Evolutionary conservation across 2,329 filamentous ascomycete species (phyloP).

Genomic region (Xylariaceae sp.): DNA sequence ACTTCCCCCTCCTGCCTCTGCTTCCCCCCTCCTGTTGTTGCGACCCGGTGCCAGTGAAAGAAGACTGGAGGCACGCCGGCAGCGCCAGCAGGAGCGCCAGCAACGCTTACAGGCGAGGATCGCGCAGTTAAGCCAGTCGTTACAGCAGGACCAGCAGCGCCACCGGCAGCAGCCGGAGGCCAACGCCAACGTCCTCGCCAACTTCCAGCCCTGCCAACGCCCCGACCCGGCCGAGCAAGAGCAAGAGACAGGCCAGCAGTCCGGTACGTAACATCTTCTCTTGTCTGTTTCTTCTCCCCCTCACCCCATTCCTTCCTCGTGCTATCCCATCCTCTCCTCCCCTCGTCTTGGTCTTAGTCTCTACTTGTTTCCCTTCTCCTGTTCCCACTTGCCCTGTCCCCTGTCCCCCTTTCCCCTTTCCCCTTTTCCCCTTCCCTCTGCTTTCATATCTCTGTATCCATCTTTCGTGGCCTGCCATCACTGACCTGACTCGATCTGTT

Average conservation of each 20-base stretch:
- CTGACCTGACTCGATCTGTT: background rate
- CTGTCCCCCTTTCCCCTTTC: background rate
- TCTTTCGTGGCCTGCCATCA: background rate
- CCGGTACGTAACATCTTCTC: too few relatives aligned
- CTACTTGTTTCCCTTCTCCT: too few relatives aligned
- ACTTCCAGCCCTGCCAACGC: background rate
- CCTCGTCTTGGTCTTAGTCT: too few relatives aligned
- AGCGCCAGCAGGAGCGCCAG: background rate
- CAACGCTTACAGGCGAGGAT: background rate
- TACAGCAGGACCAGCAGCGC: background rate
- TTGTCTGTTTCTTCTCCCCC: too few relatives aligned
- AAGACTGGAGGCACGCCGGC: slow-evolving; percentile 1
- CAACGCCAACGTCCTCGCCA: background rate
- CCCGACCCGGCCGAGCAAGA: background rate
- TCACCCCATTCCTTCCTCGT: too few relatives aligned
- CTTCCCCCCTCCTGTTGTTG: too few relatives aligned
- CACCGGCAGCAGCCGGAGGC: background rate
- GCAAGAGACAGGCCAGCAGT: too few relatives aligned
- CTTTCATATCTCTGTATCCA: background rate
- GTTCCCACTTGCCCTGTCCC: background rate
- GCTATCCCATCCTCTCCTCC: too few relatives aligned
- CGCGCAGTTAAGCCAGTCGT: background rate
- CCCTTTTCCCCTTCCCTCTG: background rate
- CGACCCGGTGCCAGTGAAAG: background rate
- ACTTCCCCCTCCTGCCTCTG: too few relatives aligned